Base-by-base conservation (phyloP, 2,329 filamentous ascomycete genomes). In the Colletotrichum tabaci region DNA sequence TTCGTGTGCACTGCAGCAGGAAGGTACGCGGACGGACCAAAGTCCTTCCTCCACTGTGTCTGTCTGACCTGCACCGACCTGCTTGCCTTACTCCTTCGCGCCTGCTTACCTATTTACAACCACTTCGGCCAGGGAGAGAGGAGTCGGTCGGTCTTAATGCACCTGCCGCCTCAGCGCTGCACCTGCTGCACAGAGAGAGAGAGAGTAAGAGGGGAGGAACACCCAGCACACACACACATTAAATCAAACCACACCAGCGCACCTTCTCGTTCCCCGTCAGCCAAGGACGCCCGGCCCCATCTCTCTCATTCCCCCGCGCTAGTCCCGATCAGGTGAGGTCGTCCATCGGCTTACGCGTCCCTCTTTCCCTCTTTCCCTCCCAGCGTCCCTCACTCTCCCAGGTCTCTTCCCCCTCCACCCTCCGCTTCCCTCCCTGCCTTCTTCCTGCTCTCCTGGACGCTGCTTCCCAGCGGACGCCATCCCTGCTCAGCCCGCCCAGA, bases 331-430 rank as follows among this genome's bases (percentile, higher is more conserved):
- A n/a, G 70, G 70, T 2, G 1, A 26, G 16, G 4, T 70, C 40
- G 55, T 70, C 56, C 66, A 71, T 66, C 55, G 70, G 70, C 70
- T 72, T 72, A 72, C 70, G 70, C 70, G 70, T 72, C 70, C 70
- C 52, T 68, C 64, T 70, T 66, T 72, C 70, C 70, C 52, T 68
- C 64, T 70, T 66, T 65, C 62, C 53, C 52, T 66, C 52, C 42
- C 16, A 10, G 16, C 61, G 35, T 42, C 60, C 56, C 62, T 49
- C 55, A n/a, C 44, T 9, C 50, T 35, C 8, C 30, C 30, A 35
- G 8, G 30, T 35, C 30, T 35, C 30, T 64, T 44, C 58, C 52
- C 35, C 18, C 26, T 21, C 26, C 52, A 18, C 18, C 26, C 44
- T 21, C 13, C 13, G n/a, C 30, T 30, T 30, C 30, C 21, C 30